Conservation (phyloP, 495 filamentous ascomycete genomes). For the Penicillium manginii region DNA sequence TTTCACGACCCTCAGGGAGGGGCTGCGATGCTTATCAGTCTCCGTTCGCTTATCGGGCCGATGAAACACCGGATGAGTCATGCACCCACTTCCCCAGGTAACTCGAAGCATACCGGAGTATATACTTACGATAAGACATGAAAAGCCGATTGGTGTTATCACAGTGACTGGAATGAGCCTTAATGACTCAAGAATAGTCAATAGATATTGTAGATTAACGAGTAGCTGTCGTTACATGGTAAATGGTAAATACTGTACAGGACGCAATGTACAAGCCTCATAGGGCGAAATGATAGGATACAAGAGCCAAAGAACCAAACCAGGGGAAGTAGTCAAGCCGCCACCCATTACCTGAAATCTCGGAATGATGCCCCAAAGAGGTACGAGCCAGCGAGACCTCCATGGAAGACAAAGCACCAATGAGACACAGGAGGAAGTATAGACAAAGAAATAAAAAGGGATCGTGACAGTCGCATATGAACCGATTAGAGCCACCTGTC, state of each 20-base stretch:
- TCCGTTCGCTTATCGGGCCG: constrained; percentile 37
- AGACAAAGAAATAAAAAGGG: constrained; percentile 6
- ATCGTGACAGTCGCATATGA: constrained; percentile 4
- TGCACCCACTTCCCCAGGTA: constrained; percentile 1
- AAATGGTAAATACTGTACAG: constrained; percentile 20
- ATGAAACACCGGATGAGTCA: constrained; percentile 38
- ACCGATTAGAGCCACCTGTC: constrained; percentile 7
- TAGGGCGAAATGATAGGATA: neutral
- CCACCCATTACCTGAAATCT: neutral
- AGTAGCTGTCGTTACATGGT: constrained; percentile 13
- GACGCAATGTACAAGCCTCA: constrained; percentile 20
- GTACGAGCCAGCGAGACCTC: constrained; percentile 2
- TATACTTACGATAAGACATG: no score
- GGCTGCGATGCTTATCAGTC: constrained; percentile 37
- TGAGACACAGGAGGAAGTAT: neutral
- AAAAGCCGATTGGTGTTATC: no score
- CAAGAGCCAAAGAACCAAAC: neutral
- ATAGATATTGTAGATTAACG: constrained; percentile 6
- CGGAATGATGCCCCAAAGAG: neutral
- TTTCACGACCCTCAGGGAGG: constrained; percentile 34
- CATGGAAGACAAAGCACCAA: neutral
- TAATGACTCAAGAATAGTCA: neutral
- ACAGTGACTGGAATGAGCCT: neutral
- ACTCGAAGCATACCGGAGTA: neutral
- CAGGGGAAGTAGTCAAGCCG: neutral